Base-by-base conservation (phyloP, 352 stramenopile species). In the Phytophthora pini region DNA sequence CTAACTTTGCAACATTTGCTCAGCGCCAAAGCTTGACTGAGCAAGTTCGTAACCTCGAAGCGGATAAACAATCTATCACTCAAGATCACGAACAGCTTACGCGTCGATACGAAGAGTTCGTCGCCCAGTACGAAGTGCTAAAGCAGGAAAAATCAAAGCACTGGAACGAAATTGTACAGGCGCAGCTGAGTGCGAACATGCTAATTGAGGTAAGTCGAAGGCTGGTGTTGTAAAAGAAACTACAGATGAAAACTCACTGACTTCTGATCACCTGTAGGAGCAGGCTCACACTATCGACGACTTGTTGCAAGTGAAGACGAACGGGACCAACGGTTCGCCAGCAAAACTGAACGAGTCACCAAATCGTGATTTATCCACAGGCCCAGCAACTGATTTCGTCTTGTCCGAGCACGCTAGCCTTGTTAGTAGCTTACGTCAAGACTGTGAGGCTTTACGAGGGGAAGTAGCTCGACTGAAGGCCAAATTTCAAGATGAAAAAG, bases 231-330 rank as follows among this genome's bases (percentile, higher is more conserved):
- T 26, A n/a, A 44, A 22, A 9, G 34, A 34, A 46, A 48, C 20
- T 24, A 38, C 7, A 17, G 38, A 24, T 29, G 8, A 36, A 41
- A 56, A 36, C 36, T 49, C 22, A 70, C 27, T 31, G 10, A 39
- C n/a, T 45, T 40, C 8, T 61, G n/a, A 20, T 27, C 5, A 51
- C 20, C 22, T 41, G 24, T 48, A 89, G 74, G 84, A 93, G 32
- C 84, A 91, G 62, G 82, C 82, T 44, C 80, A 91, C 43, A 93
- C 84, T 22, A 93, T 93, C 36, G 82, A 93, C 45, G 82, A 90
- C 36, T 69, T 93, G 34, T 57, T 91, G 4, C 76, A 87, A 60
- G 68, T 64, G 29, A 86, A 87, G 45, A 46, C 71, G 7, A 64
- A 52, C 12, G 59, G 58, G 41, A 70, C 72, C 27, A 77, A 77